phyloP scores from a whole-genome alignment of 129 eudicot species.

The Dittrichia graveolens region DNA sequence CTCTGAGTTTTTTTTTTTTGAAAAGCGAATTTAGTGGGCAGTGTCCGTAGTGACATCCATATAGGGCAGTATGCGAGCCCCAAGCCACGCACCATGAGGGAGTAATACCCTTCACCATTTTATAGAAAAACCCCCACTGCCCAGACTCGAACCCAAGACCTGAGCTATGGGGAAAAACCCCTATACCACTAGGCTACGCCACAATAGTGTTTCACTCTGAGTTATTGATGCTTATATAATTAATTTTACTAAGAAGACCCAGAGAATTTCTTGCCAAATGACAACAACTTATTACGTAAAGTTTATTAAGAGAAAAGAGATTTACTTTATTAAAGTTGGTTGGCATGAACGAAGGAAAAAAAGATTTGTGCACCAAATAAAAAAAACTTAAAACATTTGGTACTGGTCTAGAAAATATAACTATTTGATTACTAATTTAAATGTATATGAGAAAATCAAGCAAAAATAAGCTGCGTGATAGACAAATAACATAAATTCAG shows the following conservation, averaged over 20 bases:
- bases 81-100: too few relatives aligned
- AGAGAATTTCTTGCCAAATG: conserved; percentile 4
- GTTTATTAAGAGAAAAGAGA: background rate
- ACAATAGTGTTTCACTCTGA: background rate
- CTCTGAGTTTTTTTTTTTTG: too few relatives aligned
- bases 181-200: too few relatives aligned
- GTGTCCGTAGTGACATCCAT: too few relatives aligned
- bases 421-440: conserved; percentile 6
- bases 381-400: background rate
- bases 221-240: conserved; percentile 4
- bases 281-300: background rate
- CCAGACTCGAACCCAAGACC: too few relatives aligned
- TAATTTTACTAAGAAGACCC: background rate
- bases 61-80: too few relatives aligned
- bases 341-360: background rate
- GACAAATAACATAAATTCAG: conserved; percentile 10
- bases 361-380: background rate
- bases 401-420: conserved; percentile 12
- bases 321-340: background rate
- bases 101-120: too few relatives aligned
- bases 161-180: too few relatives aligned
- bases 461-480: conserved; percentile 5
- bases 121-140: too few relatives aligned
- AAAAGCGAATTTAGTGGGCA: too few relatives aligned
- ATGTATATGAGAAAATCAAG: conserved; percentile 8